Evolutionary conservation across 1,284 basidiomycete genomes (phyloP).

Genomic region (Mycena citricolor): DNA sequence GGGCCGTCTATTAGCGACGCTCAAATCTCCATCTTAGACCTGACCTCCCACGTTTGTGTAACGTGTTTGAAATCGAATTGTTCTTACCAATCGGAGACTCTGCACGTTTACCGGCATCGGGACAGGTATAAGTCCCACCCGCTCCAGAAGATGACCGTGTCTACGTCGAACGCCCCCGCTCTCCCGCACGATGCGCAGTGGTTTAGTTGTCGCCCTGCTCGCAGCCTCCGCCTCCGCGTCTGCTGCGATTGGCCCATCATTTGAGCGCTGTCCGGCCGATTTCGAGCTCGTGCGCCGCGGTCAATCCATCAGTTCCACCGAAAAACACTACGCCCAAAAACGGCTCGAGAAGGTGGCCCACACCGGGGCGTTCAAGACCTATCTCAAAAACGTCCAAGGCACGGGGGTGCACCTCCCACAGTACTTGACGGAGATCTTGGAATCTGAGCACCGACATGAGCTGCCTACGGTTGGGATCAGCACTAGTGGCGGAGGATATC

Average conservation of each 20-base stretch:
- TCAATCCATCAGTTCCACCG: constrained; percentile 26
- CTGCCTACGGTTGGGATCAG: constrained; percentile 43
- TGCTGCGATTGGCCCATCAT: constrained; percentile 28
- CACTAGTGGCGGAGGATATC: constrained; percentile 46
- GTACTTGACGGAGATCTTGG: constrained; percentile 21
- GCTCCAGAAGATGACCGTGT: no score
- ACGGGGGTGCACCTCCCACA: constrained; percentile 29
- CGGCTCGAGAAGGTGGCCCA: constrained; percentile 26
- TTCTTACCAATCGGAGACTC: no score
- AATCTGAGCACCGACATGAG: constrained; percentile 16
- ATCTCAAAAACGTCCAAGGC: constrained; percentile 27
- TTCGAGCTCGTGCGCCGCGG: constrained; percentile 36
- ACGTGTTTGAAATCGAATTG: no score
- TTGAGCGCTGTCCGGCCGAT: constrained; percentile 29
- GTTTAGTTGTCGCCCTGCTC: constrained; percentile 11
- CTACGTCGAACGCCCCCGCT: no score
- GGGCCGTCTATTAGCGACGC: no score
- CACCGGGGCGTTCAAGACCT: constrained; percentile 20
- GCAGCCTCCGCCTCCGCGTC: constrained; percentile 1
- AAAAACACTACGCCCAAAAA: constrained; percentile 30
- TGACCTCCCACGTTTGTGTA: no score
- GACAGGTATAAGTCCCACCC: no score
- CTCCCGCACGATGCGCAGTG: no score
- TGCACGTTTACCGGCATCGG: no score
- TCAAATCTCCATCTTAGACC: no score